These are phyloP conservation scores for Exophiala calicioides DNA, from an alignment of 2,329 filamentous ascomycete genomes.

Conservation along the genomic window DNA sequence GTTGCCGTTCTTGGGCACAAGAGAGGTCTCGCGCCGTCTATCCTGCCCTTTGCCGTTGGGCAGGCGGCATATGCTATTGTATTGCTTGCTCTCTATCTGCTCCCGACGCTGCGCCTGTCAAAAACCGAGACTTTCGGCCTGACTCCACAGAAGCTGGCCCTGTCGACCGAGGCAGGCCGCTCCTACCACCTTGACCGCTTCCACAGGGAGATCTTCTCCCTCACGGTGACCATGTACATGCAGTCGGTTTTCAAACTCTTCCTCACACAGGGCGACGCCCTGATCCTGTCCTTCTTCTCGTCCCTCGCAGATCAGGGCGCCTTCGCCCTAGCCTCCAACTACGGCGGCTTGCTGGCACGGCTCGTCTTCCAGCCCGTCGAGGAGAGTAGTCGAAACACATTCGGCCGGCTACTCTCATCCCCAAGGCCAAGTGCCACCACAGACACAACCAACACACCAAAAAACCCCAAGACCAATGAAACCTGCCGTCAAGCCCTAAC, in stretches of 20 bases:
- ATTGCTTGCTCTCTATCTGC: conserved; percentile 69
- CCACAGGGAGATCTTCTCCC: conserved; percentile 66
- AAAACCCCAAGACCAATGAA: conserved; percentile 8
- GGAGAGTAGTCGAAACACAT: conserved; percentile 87
- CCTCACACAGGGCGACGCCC: conserved; percentile 89
- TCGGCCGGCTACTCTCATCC: conserved; percentile 70
- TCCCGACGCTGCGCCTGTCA: conserved; percentile 61
- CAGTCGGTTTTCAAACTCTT: conserved; percentile 91
- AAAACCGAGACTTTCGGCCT: conserved; percentile 67
- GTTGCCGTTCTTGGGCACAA: conserved; percentile 58
- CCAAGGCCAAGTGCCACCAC: background rate
- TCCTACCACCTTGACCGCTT: conserved; percentile 62
- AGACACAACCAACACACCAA: background rate
- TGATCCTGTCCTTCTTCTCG: conserved; percentile 78
- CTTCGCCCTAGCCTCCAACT: conserved; percentile 92
- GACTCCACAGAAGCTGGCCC: conserved; percentile 45
- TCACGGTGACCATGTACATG: conserved; percentile 79
- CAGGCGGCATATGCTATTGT: conserved; percentile 74
- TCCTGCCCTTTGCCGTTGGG: conserved; percentile 85
- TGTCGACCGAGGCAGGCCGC: conserved; percentile 15
- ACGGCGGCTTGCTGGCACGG: conserved; percentile 82
- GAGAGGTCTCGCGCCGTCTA: conserved; percentile 61
- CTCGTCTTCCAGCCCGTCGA: conserved; percentile 94
- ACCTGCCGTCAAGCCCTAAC: conserved; percentile 7
- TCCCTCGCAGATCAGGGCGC: conserved; percentile 80